Base-by-base conservation (phyloP, 768 basidiomycete genomes). In the Mycena polygramma region DNA sequence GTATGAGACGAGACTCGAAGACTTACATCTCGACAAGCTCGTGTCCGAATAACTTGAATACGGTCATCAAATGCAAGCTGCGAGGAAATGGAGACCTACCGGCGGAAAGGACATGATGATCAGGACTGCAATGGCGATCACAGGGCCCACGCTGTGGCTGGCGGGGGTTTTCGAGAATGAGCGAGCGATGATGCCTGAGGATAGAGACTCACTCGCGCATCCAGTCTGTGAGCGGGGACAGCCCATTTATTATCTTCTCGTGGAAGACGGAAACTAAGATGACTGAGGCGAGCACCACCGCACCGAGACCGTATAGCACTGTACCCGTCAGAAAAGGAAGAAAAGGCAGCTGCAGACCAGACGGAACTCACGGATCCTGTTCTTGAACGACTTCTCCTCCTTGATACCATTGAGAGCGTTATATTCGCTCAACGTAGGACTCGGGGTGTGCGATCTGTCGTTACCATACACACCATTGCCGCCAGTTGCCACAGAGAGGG, bases 101-200 rank as follows among this genome's bases (percentile, higher is more conserved):
- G 68, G 68, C 10, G 68, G 68, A 20, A 69, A 69, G 24, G 68
- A 69, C 41, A 64, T 39, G 26, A 64, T 37, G 43, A 69, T 45
- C 7, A 69, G 39, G 20, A 64, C 19, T 7, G n/a, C 61, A 30
- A 69, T 64, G 45, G 39, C 46, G 5, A 69, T 64, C 7, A 64
- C 19, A 7, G 62, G 51, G 13, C 68, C 62, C 36, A 37, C 20
- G 20, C 35, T 41, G n/a, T 64, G 45, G 19, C 48, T 64, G n/a
- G 48, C 46, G n/a, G 9, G 4, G n/a, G 22, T 46, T 15, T 46
- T 17, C 17, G 2, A 43, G 10, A 15, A 46, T 17, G 19, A 46
- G 17, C 7, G 19, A 46, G 7, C 4, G 45, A 19, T 46, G 19
- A 46, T 17, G 17, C 45, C 45, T 17, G 17, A 7, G 2, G 17